These are phyloP conservation scores for Bolboschoenus planiculmis DNA, from an alignment of 176 grass and related monocot species.

Conservation along the genomic window DNA sequence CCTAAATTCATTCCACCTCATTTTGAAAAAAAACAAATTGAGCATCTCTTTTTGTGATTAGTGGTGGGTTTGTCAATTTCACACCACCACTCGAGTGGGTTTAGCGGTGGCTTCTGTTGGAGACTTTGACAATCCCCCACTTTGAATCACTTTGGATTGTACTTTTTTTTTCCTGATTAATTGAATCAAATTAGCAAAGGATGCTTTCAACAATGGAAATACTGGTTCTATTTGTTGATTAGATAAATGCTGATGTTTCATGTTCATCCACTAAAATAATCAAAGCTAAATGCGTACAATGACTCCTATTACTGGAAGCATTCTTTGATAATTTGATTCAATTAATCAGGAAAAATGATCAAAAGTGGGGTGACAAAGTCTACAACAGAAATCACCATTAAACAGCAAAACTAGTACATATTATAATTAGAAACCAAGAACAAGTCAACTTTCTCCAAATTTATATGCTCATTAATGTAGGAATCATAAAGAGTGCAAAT, in stretches of 20 bases:
- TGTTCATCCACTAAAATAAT: neutral
- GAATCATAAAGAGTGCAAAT: neutral
- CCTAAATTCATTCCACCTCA: neutral
- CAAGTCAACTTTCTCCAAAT: too few species aligned
- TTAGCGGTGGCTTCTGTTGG: neutral
- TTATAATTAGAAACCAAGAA: too few species aligned
- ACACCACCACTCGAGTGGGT: slow-evolving; percentile 8
- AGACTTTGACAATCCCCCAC: neutral
- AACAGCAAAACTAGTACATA: too few species aligned
- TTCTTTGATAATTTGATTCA: too few species aligned
- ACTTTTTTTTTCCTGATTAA: neutral
- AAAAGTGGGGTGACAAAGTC: too few species aligned
- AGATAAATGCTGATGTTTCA: neutral
- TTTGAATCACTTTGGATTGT: neutral
- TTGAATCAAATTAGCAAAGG: neutral
- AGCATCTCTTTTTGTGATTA: slow-evolving; percentile 3
- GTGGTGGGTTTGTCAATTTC: slow-evolving; percentile 10
- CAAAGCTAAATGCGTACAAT: neutral
- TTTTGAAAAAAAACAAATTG: neutral
- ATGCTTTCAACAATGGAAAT: neutral
- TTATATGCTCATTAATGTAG: neutral
- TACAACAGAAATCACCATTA: too few species aligned
- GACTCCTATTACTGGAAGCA: neutral
- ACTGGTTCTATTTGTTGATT: neutral
- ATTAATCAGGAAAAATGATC: too few species aligned